phyloP scores from a whole-genome alignment of 306 rosid species.

The Castanospermum australe region DNA sequence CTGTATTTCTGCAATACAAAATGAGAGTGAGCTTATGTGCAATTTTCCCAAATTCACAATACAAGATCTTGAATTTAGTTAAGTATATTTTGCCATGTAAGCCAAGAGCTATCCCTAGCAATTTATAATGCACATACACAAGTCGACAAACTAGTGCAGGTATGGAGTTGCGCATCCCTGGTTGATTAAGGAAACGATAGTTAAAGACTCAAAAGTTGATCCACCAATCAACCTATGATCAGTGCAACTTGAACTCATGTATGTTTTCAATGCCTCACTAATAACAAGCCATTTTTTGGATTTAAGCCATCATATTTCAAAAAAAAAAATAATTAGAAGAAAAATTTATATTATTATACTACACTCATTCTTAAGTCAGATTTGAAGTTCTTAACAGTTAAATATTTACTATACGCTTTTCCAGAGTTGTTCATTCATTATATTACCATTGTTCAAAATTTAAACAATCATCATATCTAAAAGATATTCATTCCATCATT shows the following conservation, averaged over 20 bases:
- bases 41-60: not conserved
- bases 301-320: not conserved
- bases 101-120: not conserved
- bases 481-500: not conserved
- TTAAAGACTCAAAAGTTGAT: not conserved
- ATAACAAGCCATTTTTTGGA: not conserved
- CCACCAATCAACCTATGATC: too few relatives aligned
- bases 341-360: not conserved
- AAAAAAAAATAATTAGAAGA: too few relatives aligned
- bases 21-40: conserved; percentile 2
- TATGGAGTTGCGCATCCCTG: not conserved
- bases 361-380: not conserved
- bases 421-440: not conserved
- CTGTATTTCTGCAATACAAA: conserved; percentile 65
- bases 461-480: not conserved
- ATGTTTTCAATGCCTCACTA: too few relatives aligned
- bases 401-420: not conserved
- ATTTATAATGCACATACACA: not conserved
- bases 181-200: not conserved
- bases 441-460: not conserved
- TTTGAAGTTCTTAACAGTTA: not conserved
- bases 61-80: not conserved
- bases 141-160: not conserved
- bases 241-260: not conserved
- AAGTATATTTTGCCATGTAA: not conserved